phyloP scores from a whole-genome alignment of 2,329 filamentous ascomycete species.

The Fusarium illudens region DNA sequence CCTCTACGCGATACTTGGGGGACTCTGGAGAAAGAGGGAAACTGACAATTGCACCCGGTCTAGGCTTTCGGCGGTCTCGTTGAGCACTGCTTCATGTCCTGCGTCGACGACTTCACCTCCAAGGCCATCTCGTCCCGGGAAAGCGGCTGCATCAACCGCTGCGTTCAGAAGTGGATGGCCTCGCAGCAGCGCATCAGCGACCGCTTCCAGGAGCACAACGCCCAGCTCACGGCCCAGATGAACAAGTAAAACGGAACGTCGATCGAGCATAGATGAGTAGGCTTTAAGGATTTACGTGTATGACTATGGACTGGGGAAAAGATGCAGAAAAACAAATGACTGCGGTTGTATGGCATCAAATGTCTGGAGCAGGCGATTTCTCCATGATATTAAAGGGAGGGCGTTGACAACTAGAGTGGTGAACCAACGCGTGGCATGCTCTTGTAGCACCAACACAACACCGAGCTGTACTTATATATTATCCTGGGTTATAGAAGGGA shows the following conservation, averaged over 20 bases:
- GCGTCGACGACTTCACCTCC: slow-evolving; percentile 98
- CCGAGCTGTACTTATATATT: slow-evolving; percentile 38
- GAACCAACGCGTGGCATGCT: slow-evolving; percentile 20
- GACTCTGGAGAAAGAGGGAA: too few relatives aligned
- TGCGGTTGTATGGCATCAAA: slow-evolving; percentile 7
- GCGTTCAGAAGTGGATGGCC: slow-evolving; percentile 96
- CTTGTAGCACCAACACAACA: slow-evolving; percentile 28
- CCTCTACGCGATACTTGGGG: background rate
- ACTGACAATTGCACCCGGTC: background rate
- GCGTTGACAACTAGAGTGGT: slow-evolving; percentile 7
- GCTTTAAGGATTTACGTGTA: slow-evolving; percentile 22
- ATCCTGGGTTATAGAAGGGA: slow-evolving; percentile 29
- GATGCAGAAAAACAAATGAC: background rate
- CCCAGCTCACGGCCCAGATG: slow-evolving; percentile 65
- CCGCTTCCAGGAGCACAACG: slow-evolving; percentile 80
- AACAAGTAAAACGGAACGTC: slow-evolving; percentile 44
- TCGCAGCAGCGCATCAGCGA: slow-evolving; percentile 89
- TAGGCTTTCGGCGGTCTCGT: slow-evolving; percentile 59
- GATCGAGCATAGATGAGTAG: background rate
- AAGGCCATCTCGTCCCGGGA: slow-evolving; percentile 91
- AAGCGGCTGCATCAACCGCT: slow-evolving; percentile 90
- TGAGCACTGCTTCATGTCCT: slow-evolving; percentile 94
- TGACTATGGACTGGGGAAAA: slow-evolving; percentile 26
- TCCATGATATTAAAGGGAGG: slow-evolving; percentile 15
- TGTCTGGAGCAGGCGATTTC: slow-evolving; percentile 12